phyloP scores from a whole-genome alignment of 495 filamentous ascomycete species.

The Amphirosellinia nigrospora region DNA sequence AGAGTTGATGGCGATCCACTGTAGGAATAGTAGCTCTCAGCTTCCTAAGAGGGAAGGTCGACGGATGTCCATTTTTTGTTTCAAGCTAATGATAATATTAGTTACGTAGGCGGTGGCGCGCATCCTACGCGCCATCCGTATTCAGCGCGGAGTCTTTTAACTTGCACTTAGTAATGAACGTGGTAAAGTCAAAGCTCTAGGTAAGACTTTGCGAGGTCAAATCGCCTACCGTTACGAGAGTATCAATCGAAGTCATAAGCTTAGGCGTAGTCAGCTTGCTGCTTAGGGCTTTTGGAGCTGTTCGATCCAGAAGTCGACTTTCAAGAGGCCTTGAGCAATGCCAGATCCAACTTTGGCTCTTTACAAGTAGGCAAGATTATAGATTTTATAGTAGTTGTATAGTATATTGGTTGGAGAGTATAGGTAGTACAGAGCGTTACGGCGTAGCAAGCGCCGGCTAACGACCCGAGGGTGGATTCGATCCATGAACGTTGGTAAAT shows the following conservation, averaged over 20 bases:
- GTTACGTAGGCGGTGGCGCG: neutral
- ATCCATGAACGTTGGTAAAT: neutral
- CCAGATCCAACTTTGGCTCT: neutral
- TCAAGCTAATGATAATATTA: slow-evolving; percentile 17
- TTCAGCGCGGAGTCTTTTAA: neutral
- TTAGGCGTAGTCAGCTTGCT: neutral
- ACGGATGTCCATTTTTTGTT: neutral
- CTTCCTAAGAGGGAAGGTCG: slow-evolving; percentile 20
- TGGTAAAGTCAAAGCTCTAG: neutral
- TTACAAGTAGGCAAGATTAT: no score
- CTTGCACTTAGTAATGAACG: neutral
- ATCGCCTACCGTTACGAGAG: neutral
- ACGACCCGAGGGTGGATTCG: neutral
- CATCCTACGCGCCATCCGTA: neutral
- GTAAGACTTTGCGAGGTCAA: neutral
- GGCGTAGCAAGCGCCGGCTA: neutral
- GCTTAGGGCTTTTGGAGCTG: neutral
- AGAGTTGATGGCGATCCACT: neutral
- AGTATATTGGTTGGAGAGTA: no score
- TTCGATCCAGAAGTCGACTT: neutral
- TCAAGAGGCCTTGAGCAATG: neutral
- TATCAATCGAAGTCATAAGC: neutral
- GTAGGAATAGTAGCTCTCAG: neutral
- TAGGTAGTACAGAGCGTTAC: neutral
- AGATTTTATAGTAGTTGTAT: no score